Conservation (phyloP, 768 basidiomycete genomes). For the Hemileccinum rubropunctum region DNA sequence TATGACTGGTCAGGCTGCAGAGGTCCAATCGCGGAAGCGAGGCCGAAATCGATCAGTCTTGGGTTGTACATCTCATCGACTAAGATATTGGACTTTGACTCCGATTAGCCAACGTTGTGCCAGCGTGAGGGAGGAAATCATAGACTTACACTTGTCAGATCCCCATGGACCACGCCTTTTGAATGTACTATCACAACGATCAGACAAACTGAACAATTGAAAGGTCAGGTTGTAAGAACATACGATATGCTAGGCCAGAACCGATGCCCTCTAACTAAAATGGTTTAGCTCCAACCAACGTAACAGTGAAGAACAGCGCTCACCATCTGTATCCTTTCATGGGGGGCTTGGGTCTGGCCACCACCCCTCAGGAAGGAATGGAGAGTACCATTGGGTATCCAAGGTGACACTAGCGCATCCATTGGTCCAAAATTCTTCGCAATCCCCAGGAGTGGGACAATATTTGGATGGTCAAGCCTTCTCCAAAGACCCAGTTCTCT, state of each 20-base stretch:
- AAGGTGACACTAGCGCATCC: not conserved
- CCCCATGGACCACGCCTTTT: not conserved
- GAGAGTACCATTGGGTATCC: slow-evolving; percentile 1
- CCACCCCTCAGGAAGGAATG: not conserved
- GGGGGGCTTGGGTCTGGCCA: not conserved
- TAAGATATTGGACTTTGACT: not conserved
- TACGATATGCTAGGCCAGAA: too few relatives aligned
- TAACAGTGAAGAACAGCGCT: not conserved
- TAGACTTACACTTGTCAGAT: not conserved
- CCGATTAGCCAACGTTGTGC: not conserved
- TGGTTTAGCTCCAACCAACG: too few relatives aligned
- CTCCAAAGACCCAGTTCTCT: slow-evolving; percentile 1
- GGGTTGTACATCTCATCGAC: not conserved
- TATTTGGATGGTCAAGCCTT: slow-evolving; percentile 1
- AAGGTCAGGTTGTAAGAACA: too few relatives aligned
- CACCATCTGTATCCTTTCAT: not conserved
- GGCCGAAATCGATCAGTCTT: slow-evolving; percentile 1
- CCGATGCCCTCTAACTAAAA: too few relatives aligned
- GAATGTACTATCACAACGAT: not conserved
- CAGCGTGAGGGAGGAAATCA: not conserved
- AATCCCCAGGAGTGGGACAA: slow-evolving; percentile 2
- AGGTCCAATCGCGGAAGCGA: not conserved
- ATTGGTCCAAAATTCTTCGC: not conserved
- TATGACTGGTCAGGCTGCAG: not conserved
- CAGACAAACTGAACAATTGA: too few relatives aligned